Base-by-base conservation (phyloP, 1,284 basidiomycete genomes). In the Cystobasidiaceae sp. region DNA sequence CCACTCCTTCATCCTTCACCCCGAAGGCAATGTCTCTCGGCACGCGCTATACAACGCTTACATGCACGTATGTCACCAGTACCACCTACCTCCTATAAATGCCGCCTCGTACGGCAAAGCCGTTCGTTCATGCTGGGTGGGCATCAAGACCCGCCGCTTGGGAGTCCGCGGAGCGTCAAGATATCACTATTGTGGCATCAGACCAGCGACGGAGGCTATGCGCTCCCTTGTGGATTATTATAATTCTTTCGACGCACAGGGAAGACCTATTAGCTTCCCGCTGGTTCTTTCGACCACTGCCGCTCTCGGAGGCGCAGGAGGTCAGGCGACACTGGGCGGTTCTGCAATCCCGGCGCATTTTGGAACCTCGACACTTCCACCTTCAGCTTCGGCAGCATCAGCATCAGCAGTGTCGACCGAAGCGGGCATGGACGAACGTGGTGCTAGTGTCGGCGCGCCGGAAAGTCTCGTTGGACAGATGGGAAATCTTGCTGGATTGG, bases 81-180 rank as follows among this genome's bases (percentile, higher is more conserved):
- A 91, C 78, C 86, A 87, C 56, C 89, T 92, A 70, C 88, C 88
- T 67, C 89, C 92, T 74, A 90, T 93, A 80, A 94, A 93, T 80
- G 90, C 91, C 44, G 91, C 92, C 68, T 92, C 90, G 4, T 82
- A 94, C 72, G 91, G 91, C 69, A 94, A 96, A 79, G 90, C 90
- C 54, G 92, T 96, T 73, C 83, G 90, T 68, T 84, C 89, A 63
- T 91, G 89, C 77, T 96, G 91, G 79, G 89, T 90, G 48, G 88
- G 87, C 70, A 92, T 96, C 82, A 92, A 91, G 82, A 94, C 91
- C 48, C 83, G 92, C 71, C 86, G 92, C 65, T 78, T 94, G 66
- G 91, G 91, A 65, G 90, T 91, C 64, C 81, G 91, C 76, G 91
- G 91, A 61, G 92, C 93, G 80, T 90, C 86, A 79, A 90, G 91